Evolutionary conservation across 1,139 yeast genomes (phyloP).

Genomic region (Candida freyschussii): DNA sequence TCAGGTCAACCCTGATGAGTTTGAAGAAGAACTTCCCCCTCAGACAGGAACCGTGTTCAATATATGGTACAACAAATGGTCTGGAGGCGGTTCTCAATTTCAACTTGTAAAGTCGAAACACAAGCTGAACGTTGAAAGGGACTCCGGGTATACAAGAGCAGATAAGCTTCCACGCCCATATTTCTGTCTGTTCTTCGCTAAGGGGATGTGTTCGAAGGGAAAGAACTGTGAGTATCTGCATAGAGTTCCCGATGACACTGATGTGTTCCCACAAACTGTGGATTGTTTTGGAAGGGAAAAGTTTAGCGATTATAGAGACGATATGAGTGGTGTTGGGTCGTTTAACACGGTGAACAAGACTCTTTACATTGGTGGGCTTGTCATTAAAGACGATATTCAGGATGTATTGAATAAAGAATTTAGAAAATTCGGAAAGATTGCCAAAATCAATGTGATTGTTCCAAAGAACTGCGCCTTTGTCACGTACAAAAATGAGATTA

Average conservation of each 20-base stretch:
- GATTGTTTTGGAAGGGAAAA: conserved; percentile 95
- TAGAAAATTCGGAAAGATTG: conserved; percentile 75
- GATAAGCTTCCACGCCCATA: conserved; percentile 33
- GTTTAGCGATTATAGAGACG: conserved; percentile 78
- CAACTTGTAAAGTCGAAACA: conserved; percentile 43
- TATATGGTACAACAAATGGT: conserved; percentile 87
- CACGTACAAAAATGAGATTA: conserved; percentile 58
- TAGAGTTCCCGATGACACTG: conserved; percentile 57
- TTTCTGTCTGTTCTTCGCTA: conserved; percentile 81
- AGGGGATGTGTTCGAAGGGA: conserved; percentile 84
- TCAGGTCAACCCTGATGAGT: conserved; percentile 65
- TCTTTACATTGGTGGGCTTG: conserved; percentile 69
- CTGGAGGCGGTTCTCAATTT: conserved; percentile 58
- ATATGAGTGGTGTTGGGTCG: conserved; percentile 95
- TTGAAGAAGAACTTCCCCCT: conserved; percentile 65
- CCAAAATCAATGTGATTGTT: conserved; percentile 55
- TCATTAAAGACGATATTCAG: conserved; percentile 36
- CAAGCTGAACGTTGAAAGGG: conserved; percentile 55
- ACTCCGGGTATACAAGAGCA: conserved; percentile 75
- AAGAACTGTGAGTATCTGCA: conserved; percentile 72
- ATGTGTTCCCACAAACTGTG: conserved; percentile 50
- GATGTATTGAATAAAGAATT: conserved; percentile 48
- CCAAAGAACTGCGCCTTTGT: conserved; percentile 75
- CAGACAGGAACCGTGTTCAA: conserved; percentile 81
- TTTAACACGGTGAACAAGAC: conserved; percentile 66